Conservation (phyloP, 2,329 filamentous ascomycete species). For the Exophiala phaeomuriformis region DNA sequence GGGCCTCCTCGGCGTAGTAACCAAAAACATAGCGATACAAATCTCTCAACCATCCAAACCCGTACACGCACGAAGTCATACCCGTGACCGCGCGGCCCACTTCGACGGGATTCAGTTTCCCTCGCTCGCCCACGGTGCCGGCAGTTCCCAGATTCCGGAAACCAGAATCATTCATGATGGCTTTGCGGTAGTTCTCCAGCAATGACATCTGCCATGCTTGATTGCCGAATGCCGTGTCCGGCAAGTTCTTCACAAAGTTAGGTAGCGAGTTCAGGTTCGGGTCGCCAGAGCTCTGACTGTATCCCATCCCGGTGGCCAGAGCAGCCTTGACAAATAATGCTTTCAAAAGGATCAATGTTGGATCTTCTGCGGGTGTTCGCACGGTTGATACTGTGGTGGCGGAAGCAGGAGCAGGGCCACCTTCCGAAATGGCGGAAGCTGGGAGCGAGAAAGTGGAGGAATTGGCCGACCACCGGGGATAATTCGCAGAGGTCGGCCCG, state of each 20-base stretch:
- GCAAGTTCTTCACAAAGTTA: constrained; percentile 67
- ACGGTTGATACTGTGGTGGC: constrained; percentile 41
- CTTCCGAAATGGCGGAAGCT: constrained; percentile 40
- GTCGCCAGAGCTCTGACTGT: constrained; percentile 16
- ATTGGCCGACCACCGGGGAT: constrained; percentile 63
- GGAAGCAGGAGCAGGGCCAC: constrained; percentile 34
- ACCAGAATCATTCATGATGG: constrained; percentile 65
- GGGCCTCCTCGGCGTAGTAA: constrained; percentile 71
- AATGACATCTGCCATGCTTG: constrained; percentile 62
- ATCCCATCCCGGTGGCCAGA: constrained; percentile 21
- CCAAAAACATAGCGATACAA: constrained; percentile 79
- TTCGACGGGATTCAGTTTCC: constrained; percentile 63
- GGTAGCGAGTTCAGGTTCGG: constrained; percentile 63
- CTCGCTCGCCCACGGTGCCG: constrained; percentile 48
- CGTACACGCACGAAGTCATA: constrained; percentile 62
- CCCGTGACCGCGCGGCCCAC: constrained; percentile 70
- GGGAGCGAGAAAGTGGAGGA: constrained; percentile 73
- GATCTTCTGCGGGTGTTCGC: constrained; percentile 54
- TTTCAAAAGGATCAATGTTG: constrained; percentile 70
- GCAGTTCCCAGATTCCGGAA: constrained; percentile 45
- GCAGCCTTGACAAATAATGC: constrained; percentile 76
- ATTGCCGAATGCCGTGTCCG: constrained; percentile 69
- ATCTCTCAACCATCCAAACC: constrained; percentile 70
- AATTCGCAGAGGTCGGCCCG: constrained; percentile 15
- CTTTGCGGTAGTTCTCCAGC: constrained; percentile 70